A percentile compares a stretch with the other conserved stretches of the same genome.
Evolutionary conservation across 2,329 filamentous ascomycete species (phyloP).

Genomic region (Cercospora zeina): DNA sequence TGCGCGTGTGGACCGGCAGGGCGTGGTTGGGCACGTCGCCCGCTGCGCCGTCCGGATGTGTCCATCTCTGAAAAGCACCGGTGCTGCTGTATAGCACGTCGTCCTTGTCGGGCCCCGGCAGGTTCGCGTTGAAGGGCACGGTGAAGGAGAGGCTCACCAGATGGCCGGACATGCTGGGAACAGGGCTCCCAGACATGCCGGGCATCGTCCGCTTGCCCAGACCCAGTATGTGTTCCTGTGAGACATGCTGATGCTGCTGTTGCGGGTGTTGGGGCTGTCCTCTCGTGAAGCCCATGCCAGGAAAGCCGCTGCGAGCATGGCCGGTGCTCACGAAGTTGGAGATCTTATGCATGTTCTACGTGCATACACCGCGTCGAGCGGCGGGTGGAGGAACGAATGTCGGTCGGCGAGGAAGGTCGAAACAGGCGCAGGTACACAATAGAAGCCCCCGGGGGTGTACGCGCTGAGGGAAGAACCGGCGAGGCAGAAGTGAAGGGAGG

Average conservation of each 20-base stretch:
- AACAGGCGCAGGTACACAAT: constrained; percentile 13
- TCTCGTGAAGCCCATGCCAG: constrained; percentile 61
- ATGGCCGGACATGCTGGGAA: constrained; percentile 70
- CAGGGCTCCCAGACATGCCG: constrained; percentile 45
- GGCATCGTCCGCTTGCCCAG: constrained; percentile 57
- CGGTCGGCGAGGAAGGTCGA: constrained; percentile 16
- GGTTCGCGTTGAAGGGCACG: constrained; percentile 89
- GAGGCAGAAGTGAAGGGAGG: constrained; percentile 20
- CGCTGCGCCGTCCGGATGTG: constrained; percentile 81
- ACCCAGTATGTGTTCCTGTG: constrained; percentile 23
- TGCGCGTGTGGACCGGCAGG: constrained; percentile 86
- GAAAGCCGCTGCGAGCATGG: constrained; percentile 66
- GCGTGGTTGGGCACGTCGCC: constrained; percentile 84
- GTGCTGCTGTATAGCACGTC: constrained; percentile 91
- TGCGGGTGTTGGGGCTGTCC: constrained; percentile 53
- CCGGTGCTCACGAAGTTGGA: constrained; percentile 61
- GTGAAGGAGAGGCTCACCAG: constrained; percentile 95
- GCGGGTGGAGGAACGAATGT: constrained; percentile 19
- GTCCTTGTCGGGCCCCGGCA: constrained; percentile 88
- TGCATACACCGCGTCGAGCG: constrained; percentile 26
- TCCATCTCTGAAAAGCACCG: constrained; percentile 87
- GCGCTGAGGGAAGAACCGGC: constrained; percentile 3
- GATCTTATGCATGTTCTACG: constrained; percentile 62
- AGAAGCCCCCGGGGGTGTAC: neutral
- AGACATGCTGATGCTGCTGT: constrained; percentile 24